Base-by-base conservation (phyloP, 768 basidiomycete species). In the Mycena capillaripes region DNA sequence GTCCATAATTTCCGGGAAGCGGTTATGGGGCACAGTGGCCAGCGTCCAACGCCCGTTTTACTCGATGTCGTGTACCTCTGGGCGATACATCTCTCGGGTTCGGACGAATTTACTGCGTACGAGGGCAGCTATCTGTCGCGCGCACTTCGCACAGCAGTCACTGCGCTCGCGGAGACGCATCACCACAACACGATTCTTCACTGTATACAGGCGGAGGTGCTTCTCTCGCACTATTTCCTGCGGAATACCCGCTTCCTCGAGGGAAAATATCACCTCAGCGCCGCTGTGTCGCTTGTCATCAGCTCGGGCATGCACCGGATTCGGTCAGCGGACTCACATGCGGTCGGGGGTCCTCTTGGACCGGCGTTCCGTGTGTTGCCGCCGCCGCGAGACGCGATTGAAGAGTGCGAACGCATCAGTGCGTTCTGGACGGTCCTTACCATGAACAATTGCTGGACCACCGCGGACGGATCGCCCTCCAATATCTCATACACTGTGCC, bases 151-250 rank as follows among this genome's bases (percentile, higher is more conserved):
- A 59, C 73, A 10, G 66, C 66, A 0, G 72, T 65, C 19, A 58
- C 63, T 9, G 65, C 72, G 21, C 73, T 78, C n/a, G 67, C 74
- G 11, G 48, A 66, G 16, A n/a, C 62, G 1, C 74, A 81, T 3
- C 74, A 78, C 4, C 74, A 78, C 14, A 78, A 79, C 11, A 79
- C 81, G 29, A 77, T 83, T 19, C 70, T 86, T 12, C 80, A 84
- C 34, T 70, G 81, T 40, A 73, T 86, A 12, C 85, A 86, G 58
- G 78, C 83, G 2, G 83, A 88, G 34, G 78, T 89, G 1, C 79
- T 90, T 16, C 77, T 90, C 19, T 76, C 85, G 0, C 81, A 82
- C 57, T 88, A 86, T 71, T 84, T 89, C 76, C 84, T 87, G 68
- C 80, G 81, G 32, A 80, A 81, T 34, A 85, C 83, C 29, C 82